phyloP scores from a whole-genome alignment of 805 yeast genomes.

The Kluyveromyces aestuarii region DNA sequence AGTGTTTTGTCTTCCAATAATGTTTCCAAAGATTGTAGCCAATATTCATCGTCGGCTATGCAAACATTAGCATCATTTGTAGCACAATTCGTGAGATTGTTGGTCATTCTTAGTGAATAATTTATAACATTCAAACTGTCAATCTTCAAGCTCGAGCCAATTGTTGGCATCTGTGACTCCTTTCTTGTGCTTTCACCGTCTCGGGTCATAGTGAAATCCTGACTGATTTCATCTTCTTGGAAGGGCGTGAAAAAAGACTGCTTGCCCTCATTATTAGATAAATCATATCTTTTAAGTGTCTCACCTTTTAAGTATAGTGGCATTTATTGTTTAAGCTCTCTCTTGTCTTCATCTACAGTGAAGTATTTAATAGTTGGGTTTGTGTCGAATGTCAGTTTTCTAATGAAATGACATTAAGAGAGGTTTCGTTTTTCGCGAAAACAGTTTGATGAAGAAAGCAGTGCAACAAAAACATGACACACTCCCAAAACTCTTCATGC shows the following conservation, averaged over 20 bases:
- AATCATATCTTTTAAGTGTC: not conserved
- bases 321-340: not conserved
- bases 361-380: not conserved
- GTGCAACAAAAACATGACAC: not conserved
- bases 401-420: not conserved
- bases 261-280: not conserved
- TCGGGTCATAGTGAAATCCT: not conserved
- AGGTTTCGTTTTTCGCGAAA: not conserved
- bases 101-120: not conserved
- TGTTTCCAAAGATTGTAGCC: not conserved
- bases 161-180: not conserved
- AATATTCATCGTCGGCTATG: not conserved
- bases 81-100: not conserved
- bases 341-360: too few relatives aligned
- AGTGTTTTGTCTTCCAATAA: not conserved
- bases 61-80: not conserved
- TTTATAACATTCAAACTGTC: not conserved
- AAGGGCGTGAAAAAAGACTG: not conserved
- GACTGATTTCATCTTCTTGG: not conserved
- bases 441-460: not conserved
- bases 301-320: not conserved
- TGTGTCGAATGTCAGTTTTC: not conserved
- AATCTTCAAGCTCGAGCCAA: constrained; percentile 2
- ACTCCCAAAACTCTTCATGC: not conserved
- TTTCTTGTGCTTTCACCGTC: not conserved